Base-by-base conservation (phyloP, 2,329 filamentous ascomycete species). In the Dissoconium aciculare region DNA sequence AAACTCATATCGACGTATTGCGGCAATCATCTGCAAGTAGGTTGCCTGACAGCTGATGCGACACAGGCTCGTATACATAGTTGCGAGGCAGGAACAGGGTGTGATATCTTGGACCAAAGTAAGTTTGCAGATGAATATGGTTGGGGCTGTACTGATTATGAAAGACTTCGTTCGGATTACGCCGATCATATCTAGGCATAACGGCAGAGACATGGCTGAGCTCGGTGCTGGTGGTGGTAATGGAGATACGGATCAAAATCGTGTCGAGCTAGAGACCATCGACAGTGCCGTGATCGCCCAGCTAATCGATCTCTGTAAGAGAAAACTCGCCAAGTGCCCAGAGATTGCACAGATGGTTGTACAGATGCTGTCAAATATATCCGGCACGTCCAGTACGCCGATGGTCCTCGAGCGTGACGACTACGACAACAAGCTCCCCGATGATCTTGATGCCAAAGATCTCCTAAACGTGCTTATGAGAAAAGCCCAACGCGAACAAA, bases 181-280 rank as follows among this genome's bases (percentile, higher is more conserved):
- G 5, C 85, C 85, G 0, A 74, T 94, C 25, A 67, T 93, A 11
- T 72, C 74, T 4, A 72, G 75, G 15, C 11, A 26, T 23, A 55
- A 68, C 31, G 78, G 78, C 5, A 54, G 56, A 10, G 71, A 82
- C 13, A 58, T 92, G 17, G 64, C 63, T 2, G 87, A 94, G 50
- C 47, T 75, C 5, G 84, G 83, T 2, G 67, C 80, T 15, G 84
- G 83, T 4, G 84, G 83, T 4, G 84, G 84, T 1, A 72, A 73
- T 9, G 78, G 76, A 3, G 82, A 91, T 51, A 55, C 91, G 4
- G 68, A 74, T 41, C 69, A 74, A 27, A 66, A 67, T 13, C 69
- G 73, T 14, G 8, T 23, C 8, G 76, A 80, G 48, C 55, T 89
- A 5, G 73, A 78, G 17, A 51, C 71, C 6, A 50, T 69, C 5